These are phyloP conservation scores for Cordyceps javanica DNA, from an alignment of 2,329 filamentous ascomycete species.

Conservation along the genomic window DNA sequence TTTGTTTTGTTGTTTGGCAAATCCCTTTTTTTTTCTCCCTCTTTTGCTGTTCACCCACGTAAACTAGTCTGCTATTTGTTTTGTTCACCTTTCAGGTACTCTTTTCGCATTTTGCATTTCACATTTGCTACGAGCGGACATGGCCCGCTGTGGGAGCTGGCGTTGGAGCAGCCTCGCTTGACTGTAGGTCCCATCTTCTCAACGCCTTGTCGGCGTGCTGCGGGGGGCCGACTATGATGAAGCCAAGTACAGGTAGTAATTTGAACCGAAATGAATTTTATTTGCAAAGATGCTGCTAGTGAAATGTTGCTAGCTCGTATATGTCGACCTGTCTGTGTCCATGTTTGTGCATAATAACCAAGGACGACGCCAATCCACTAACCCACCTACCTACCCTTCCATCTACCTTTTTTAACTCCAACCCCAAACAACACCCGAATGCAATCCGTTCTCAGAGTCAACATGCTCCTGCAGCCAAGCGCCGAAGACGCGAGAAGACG, in stretches of 20 bases:
- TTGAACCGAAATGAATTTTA: no score
- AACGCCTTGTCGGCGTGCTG: no score
- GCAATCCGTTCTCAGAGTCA: not conserved
- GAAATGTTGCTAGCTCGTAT: no score
- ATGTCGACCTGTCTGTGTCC: no score
- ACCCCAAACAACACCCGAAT: not conserved
- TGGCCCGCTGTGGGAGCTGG: not conserved
- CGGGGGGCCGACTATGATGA: no score
- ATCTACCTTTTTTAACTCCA: not conserved
- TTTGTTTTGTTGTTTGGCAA: not conserved
- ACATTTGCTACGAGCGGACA: not conserved
- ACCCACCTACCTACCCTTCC: no score
- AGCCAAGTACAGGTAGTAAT: no score
- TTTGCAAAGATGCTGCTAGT: no score
- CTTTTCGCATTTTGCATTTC: not conserved
- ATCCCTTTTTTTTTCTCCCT: not conserved
- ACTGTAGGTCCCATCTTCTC: no score
- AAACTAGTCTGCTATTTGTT: not conserved
- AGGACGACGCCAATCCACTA: no score
- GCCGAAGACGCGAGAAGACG: constrained; percentile 30
- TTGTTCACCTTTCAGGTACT: not conserved
- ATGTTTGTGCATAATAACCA: no score
- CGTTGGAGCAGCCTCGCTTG: not conserved
- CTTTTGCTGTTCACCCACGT: not conserved
- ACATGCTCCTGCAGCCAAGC: not conserved